Percentiles rank a stretch among this genome's conserved stretches.
These are phyloP conservation scores for Paramecium sexaurelia DNA, from an alignment of 73 alveolate species.

Conservation along the genomic window DNA sequence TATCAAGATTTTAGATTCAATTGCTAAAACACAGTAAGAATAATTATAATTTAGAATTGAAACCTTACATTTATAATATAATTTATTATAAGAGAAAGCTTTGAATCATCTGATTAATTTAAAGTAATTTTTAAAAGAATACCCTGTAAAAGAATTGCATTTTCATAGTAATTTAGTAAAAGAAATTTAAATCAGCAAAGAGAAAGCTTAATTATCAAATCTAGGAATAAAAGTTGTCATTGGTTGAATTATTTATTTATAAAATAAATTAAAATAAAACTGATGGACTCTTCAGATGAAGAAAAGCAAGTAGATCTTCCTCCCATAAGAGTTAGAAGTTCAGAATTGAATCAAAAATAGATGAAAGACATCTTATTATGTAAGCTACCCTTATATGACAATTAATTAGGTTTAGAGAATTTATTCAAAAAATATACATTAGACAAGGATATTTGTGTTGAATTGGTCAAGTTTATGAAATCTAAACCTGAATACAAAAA, in stretches of 20 bases:
- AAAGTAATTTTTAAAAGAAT: not conserved
- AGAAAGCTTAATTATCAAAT: slow-evolving; percentile 34
- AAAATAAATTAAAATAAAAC: slow-evolving; percentile 16
- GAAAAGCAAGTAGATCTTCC: slow-evolving; percentile 52
- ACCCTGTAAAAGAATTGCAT: not conserved
- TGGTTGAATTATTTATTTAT: slow-evolving; percentile 13
- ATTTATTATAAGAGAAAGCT: not conserved
- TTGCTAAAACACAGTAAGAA: not conserved
- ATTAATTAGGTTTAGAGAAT: slow-evolving; percentile 11
- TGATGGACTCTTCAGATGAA: slow-evolving; percentile 61
- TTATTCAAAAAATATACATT: slow-evolving; percentile 50
- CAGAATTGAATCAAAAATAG: slow-evolving; percentile 34
- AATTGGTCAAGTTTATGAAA: slow-evolving; percentile 54
- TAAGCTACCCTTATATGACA: not conserved
- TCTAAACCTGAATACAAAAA: slow-evolving; percentile 51
- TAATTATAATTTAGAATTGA: not conserved
- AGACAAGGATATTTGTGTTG: slow-evolving; percentile 65
- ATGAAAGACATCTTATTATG: slow-evolving; percentile 58
- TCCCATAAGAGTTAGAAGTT: slow-evolving; percentile 26
- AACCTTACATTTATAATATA: not conserved
- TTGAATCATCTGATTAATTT: not conserved
- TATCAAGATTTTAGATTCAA: not conserved
- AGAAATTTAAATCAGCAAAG: slow-evolving; percentile 13
- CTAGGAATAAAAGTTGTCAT: slow-evolving; percentile 2
- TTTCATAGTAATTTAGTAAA: not conserved